A percentile compares a stretch with the other conserved stretches of the same genome.
These are phyloP conservation scores for Mucor mucedo DNA, from an alignment of 371 early-diverging fungal genomes.

Conservation along the genomic window DNA sequence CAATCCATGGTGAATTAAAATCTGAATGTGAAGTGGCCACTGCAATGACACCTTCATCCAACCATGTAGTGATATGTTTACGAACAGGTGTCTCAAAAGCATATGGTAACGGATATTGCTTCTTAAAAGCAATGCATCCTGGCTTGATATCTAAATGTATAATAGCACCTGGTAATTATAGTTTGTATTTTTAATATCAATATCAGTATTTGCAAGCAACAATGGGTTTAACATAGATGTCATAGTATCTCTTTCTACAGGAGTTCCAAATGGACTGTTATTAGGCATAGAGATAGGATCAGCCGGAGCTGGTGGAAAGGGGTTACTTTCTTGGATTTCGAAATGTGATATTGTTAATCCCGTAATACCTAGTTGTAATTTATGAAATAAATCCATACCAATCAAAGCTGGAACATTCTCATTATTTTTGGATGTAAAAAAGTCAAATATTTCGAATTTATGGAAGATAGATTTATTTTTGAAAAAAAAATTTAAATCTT, in stretches of 20 bases:
- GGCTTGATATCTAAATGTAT: constrained; percentile 2
- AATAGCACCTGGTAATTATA: constrained; percentile 14
- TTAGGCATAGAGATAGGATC: constrained; percentile 2
- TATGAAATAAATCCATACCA: constrained; percentile 9
- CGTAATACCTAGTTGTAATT: not conserved
- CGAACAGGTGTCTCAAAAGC: not conserved
- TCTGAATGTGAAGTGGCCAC: not conserved
- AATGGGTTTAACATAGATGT: not conserved
- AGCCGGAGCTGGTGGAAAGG: constrained; percentile 1
- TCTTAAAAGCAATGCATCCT: not conserved
- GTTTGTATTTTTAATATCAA: constrained; percentile 5
- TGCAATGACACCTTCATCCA: constrained; percentile 11
- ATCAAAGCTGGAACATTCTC: constrained; percentile 2
- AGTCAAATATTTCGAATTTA: constrained; percentile 17
- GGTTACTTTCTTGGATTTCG: not conserved
- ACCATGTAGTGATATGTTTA: constrained; percentile 10
- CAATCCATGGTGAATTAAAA: constrained; percentile 1
- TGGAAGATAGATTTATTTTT: constrained; percentile 11
- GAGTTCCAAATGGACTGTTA: constrained; percentile 4
- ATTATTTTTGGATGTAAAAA: not conserved
- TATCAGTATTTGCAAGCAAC: not conserved
- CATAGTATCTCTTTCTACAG: not conserved
- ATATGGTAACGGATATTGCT: not conserved
- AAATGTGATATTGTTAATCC: constrained; percentile 2
- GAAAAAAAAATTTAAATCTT: too few species aligned